Base-by-base conservation (phyloP, 768 basidiomycete genomes). In the Strobilomyces dryophilus region DNA sequence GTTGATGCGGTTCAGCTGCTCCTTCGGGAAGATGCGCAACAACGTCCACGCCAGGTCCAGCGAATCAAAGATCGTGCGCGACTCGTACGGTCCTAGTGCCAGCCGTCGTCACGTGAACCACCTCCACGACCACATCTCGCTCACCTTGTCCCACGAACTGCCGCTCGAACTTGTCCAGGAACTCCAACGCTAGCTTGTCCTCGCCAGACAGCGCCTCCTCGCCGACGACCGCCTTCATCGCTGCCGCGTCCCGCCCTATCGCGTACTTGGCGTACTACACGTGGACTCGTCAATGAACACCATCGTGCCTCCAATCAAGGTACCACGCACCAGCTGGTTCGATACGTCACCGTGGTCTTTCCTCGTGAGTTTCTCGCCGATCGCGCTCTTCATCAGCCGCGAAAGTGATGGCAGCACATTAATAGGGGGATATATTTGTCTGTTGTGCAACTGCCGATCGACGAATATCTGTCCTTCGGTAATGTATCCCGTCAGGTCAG, bases 301-400 rank as follows among this genome's bases (percentile, higher is more conserved):
- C 45, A 45, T 45, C 52, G 49, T 51, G 43, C 8, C 14, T 35
- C 18, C 34, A 57, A 66, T 65, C 52, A 59, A 64, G 63, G 61
- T 64, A 64, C 66, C 18, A 75, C 90, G 52, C 62, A 92, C 93
- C 77, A 97, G 76, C 75, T 98, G 95, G 78, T 99, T 99, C 14
- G 97, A 98, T 34, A 99, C 97, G 73, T 99, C 97, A 65, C 94
- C 91, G 70, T 98, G 97, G 73, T 99, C 97, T 74, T 95, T 95
- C 70, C 97, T 81, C 53, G 97, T 98, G 67, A 98, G 77, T 73
- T 91, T 84, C 75, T 98, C 95, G 60, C 97, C 97, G 72, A 98
- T 98, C 59, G 97, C 97, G 63, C 89, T 92, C 85, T 99, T 99
- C 97, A 99, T 99, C 70, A 99, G 76, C 73, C 97, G 94, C 62